A percentile compares a stretch with the other conserved stretches of the same genome.
phyloP scores from a whole-genome alignment of 2,329 filamentous ascomycete genomes.

The Leptographium procerum region DNA sequence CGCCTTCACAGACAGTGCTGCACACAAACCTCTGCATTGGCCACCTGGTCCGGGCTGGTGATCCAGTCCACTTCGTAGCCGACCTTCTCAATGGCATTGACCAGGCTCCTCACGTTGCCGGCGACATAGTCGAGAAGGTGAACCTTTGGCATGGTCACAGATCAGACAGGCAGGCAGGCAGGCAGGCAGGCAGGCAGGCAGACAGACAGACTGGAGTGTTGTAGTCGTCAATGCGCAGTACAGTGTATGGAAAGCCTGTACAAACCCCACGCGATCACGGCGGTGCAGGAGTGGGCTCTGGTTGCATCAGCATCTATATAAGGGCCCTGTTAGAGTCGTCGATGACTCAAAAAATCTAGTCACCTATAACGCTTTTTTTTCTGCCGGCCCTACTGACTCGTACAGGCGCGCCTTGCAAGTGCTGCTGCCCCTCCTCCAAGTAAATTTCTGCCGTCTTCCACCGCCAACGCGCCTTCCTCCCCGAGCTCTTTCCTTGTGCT shows the following conservation, averaged over 20 bases:
- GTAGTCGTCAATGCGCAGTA: not conserved
- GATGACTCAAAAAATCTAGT: not conserved
- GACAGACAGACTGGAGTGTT: not conserved
- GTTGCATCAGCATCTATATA: too few relatives aligned
- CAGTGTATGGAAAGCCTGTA: not conserved
- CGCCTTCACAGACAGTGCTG: not conserved
- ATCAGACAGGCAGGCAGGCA: not conserved
- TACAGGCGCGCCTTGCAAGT: not conserved
- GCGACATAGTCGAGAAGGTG: constrained; percentile 82
- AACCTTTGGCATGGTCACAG: constrained; percentile 46
- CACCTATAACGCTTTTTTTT: not conserved
- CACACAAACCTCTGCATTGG: constrained; percentile 65
- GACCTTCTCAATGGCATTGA: constrained; percentile 93
- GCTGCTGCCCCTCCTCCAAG: not conserved
- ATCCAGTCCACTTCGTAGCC: constrained; percentile 93
- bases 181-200: not conserved
- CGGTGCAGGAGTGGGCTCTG: not conserved
- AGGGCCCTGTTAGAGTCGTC: not conserved
- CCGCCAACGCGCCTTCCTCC: not conserved
- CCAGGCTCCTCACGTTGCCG: constrained; percentile 89
- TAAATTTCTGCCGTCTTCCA: not conserved
- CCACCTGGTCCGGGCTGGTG: constrained; percentile 69
- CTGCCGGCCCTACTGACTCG: not conserved
- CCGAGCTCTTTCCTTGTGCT: not conserved
- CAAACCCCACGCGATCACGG: not conserved